Evolutionary conservation across 495 filamentous ascomycete genomes (phyloP).

Genomic region (Terfezia claveryi): DNA sequence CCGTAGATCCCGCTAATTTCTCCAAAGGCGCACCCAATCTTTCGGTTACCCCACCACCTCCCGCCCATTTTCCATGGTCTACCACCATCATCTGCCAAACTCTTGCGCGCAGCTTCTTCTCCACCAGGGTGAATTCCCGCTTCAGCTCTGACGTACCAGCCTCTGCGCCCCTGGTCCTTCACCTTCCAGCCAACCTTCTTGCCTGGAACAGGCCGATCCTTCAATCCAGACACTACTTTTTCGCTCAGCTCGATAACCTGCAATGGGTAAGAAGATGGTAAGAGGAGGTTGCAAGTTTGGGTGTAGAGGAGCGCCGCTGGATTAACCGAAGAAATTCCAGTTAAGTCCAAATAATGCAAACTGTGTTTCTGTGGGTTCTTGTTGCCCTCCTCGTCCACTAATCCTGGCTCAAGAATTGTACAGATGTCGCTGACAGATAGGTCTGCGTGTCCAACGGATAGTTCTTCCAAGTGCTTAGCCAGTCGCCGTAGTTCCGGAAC

Average conservation of each 20-base stretch:
- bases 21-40: slow-evolving; percentile 53
- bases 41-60: slow-evolving; percentile 71
- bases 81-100: slow-evolving; percentile 25
- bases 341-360: slow-evolving; percentile 61
- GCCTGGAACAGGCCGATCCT: slow-evolving; percentile 25
- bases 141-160: slow-evolving; percentile 42
- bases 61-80: slow-evolving; percentile 75
- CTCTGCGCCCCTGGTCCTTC: slow-evolving; percentile 40
- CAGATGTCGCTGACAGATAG: slow-evolving; percentile 45
- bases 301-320: slow-evolving; percentile 40
- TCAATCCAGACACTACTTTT: slow-evolving; percentile 42
- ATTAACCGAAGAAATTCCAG: slow-evolving; percentile 33
- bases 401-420: slow-evolving; percentile 29
- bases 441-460: slow-evolving; percentile 46
- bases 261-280: slow-evolving; percentile 40
- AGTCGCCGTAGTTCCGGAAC: slow-evolving; percentile 39
- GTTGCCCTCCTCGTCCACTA: slow-evolving; percentile 16
- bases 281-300: slow-evolving; percentile 35
- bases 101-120: slow-evolving; percentile 21
- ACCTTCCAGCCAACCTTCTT: slow-evolving; percentile 40
- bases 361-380: slow-evolving; percentile 25
- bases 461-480: slow-evolving; percentile 61
- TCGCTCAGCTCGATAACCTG: slow-evolving; percentile 61
- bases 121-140: slow-evolving; percentile 21
- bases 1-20: slow-evolving; percentile 76